Evolutionary conservation across 306 rosid species (phyloP), one percentile per base, ranked within the genome.

Genomic region (Gleditsia sinensis): DNA sequence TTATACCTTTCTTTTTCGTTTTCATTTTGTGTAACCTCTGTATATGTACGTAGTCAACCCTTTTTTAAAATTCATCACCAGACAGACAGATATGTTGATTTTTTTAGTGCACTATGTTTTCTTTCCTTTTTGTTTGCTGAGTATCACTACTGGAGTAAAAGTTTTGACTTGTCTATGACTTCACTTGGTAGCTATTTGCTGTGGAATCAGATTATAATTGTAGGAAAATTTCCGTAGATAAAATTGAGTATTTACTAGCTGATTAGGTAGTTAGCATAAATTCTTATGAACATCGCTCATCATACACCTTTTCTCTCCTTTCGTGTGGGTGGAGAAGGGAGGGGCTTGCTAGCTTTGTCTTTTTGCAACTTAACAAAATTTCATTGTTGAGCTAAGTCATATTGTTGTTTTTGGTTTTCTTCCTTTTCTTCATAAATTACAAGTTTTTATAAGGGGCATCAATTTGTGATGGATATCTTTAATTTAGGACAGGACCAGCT

Each of bases 401-500:
- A 48, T 53, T 11, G 10, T 71, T 24, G 46, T 24, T 71, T 20
- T 51, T 54, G 46, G 20, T 50, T 68, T 59, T 45, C 51, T 54
- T 56, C 60, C 45, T 54, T 61, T 33, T 76, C 40, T 70, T 75
- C 53, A 9, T 54, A 40, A 48, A 67, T 9, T 83, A 34, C 14
- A 54, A 23, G 48, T 60, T 67, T 65, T 43, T 79, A 19, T 53
- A 27, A n/a, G 76, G 56, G 66, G 28, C 51, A 58, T 34, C 10
- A 7, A 4, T 50, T 34, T 50, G 61, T 76, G 68, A 76, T 56
- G 71, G 55, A 49, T 49, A n/a, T 71, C 76, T 85, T 72, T 32
- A 46, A 78, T 71, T 80, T 87, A 57, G 83, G 83, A 82, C 98
- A 95, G 99, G 85, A 86, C 75, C 83, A 79, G 56, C 85, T 79